Evolutionary conservation across 2,329 filamentous ascomycete genomes (phyloP), one percentile per base, ranked within the genome.

Genomic region (Colletotrichum sp.): DNA sequence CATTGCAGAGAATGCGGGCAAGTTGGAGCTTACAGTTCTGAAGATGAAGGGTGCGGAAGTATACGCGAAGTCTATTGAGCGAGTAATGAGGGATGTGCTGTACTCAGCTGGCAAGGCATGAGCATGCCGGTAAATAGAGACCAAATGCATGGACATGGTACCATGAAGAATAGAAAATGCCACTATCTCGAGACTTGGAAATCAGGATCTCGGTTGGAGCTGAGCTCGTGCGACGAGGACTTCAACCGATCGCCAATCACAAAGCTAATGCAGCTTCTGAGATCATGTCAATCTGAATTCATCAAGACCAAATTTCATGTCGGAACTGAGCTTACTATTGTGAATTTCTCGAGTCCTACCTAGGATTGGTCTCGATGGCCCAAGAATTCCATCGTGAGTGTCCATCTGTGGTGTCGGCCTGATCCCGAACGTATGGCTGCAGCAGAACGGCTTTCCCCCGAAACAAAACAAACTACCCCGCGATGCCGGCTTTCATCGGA

Each of bases 71-170:
- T 61, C 59, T 30, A 34, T 61, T n/a, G 59, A 61, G 59, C 25
- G 59, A 2, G 59, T 61, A 0, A 61, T 61, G 59, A 61, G 59
- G 28, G 28, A 61, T 32, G 59, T 61, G 7, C 28, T 61, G 28
- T 22, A 22, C 28, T 61, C 59, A 13, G 59, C 59, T 15, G 59
- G 59, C 19, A 61, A 32, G 2, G 59, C 59, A 61, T 61, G 5
- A n/a, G 8, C 19, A n/a, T 59, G 25, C 16, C 7, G 28, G 6
- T 19, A 2, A 4, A 13, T 48, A 7, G n/a, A 48, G 44, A 22
- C 4, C n/a, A 0, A 48, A 8, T 12, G 2, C 11, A 22, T 2
- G 11, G 7, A n/a, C n/a, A 11, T 48, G 19, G 22, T n/a, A 12
- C 5, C 39, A n/a, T n/a, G n/a, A n/a, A n/a, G n/a, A n/a, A n/a